Base-by-base conservation (phyloP, 345 rosid species). In the Gossypium arboreum region DNA sequence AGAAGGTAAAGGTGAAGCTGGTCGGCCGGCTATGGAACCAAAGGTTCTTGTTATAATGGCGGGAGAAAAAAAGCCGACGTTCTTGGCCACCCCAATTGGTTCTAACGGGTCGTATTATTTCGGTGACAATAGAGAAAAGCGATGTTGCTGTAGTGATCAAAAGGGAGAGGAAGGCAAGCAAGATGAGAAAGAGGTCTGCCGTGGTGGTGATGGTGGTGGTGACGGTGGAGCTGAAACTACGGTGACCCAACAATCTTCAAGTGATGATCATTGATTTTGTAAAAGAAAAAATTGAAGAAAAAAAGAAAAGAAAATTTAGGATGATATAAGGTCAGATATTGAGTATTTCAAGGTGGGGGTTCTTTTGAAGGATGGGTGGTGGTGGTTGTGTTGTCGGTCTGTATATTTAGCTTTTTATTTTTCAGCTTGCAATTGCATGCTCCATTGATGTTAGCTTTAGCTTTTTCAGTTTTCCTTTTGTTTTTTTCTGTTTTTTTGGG, bases 1-100 rank as follows among this genome's bases (percentile, higher is more conserved):
- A 3, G 87, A 80, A 73, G 80, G 75, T 8, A 82, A 85, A 77
- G 81, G 61, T 0, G 83, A 75, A 0, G 82, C 39, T 0, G 63
- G 77, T 0, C 47, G 41, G 80, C 56, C 54, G 20, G 83, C 76
- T 47, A 77, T 83, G 66, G 93, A 90, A 47, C 96, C 88, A 79
- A 94, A 90, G 86, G 75, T 92, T 3, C 64, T 92, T 79, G 98
- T 94, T 48, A 88, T 94, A 51, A 92, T 94, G 97, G 97, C 98
- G 0, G 98, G 97, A 4, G 81, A 91, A 71, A 74, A 77, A 3
- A 89, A 92, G 61, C 92, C 97, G 6, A 91, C 91, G 34, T 86
- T 82, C 78, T 74, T 94, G 78, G 97, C 98, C 4, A 94, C 95
- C 0, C 98, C 95, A 22, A 73, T 80, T 75, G 78, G 86, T 12